A percentile compares a stretch with the other conserved stretches of the same genome.
These are phyloP conservation scores for Ustilago hordei DNA, from an alignment of 1,284 basidiomycete species.

Conservation along the genomic window DNA sequence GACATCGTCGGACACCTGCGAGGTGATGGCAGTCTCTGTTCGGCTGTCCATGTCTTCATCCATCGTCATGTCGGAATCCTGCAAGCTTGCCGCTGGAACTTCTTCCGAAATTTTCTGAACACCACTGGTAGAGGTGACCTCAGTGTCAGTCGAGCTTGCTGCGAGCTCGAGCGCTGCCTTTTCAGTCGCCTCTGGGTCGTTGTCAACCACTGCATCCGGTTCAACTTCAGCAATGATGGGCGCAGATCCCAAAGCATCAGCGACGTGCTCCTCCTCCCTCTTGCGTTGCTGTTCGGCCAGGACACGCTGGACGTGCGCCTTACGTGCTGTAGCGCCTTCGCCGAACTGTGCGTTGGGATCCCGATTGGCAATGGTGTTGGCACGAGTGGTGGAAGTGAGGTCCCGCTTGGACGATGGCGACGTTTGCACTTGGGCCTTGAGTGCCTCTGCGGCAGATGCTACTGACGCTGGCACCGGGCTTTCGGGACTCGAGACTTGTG, in stretches of 20 bases:
- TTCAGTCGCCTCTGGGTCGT: constrained; percentile 24
- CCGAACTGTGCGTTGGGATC: constrained; percentile 45
- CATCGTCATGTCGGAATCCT: not conserved
- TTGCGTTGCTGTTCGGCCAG: constrained; percentile 51
- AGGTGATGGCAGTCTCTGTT: not conserved
- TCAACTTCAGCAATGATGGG: constrained; percentile 26
- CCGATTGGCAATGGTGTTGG: constrained; percentile 44
- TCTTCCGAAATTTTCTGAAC: not conserved
- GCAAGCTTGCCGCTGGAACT: not conserved
- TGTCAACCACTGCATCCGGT: constrained; percentile 12
- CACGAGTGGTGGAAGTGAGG: constrained; percentile 28
- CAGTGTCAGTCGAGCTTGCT: not conserved
- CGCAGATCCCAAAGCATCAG: constrained; percentile 34
- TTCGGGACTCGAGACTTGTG: constrained; percentile 13
- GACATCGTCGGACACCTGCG: not conserved
- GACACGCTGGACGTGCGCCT: constrained; percentile 52
- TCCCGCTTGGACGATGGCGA: constrained; percentile 30
- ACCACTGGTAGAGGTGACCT: not conserved
- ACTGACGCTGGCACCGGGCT: constrained; percentile 2
- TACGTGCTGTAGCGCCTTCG: constrained; percentile 43
- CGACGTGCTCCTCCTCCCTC: constrained; percentile 34
- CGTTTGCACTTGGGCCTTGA: constrained; percentile 20
- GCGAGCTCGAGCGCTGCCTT: constrained; percentile 28
- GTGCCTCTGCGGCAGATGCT: constrained; percentile 15
- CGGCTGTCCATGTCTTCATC: not conserved